Base-by-base conservation (phyloP, 1,284 basidiomycete genomes). In the Cronartium ribicola region DNA sequence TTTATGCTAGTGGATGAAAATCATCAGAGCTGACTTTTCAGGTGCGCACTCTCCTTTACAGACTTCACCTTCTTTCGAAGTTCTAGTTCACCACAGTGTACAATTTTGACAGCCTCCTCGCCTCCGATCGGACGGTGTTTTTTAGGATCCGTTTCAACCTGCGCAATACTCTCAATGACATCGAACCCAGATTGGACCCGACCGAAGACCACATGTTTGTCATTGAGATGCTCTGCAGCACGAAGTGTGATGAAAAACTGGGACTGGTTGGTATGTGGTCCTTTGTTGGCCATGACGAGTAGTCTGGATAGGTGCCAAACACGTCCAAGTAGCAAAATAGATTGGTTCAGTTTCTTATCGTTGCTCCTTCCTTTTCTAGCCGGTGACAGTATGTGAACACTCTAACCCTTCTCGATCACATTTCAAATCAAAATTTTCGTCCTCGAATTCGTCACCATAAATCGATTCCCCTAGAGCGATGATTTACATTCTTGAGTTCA, bases 251-350 rank as follows among this genome's bases (percentile, higher is more conserved):
- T 65, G 51, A 71, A 71, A 60, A 60, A 71, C 39, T 71, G 69
- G 10, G 69, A 71, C 51, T 71, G 69, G 46, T 71, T 71, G 36
- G 69, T 71, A 39, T 71, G 63, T 1, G 69, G 69, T 22, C 69
- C 69, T 51, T 65, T 63, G 48, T 71, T 71, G 2, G 69, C 69
- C 69, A 71, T 71, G 8, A 71, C 69, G 13, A 71, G 62, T n/a
- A 71, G 41, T 11, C 69, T 71, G 62, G 8, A 43, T 20, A 64
- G 10, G 20, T 22, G 22, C 29, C 29, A 29, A 29, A 40, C 39
- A 63, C n/a, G 43, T 4, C 14, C 46, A 5, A 37, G 14, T 22
- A 43, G 3, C 20, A 5, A 8, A 46, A 64, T 36, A 64, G 29
- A 39, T 57, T 39, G 46, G 17, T 20, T 17, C 29, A 39, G 29